Evolutionary conservation across 257 asterid genomes (phyloP).

Genomic region (Echium plantagineum): DNA sequence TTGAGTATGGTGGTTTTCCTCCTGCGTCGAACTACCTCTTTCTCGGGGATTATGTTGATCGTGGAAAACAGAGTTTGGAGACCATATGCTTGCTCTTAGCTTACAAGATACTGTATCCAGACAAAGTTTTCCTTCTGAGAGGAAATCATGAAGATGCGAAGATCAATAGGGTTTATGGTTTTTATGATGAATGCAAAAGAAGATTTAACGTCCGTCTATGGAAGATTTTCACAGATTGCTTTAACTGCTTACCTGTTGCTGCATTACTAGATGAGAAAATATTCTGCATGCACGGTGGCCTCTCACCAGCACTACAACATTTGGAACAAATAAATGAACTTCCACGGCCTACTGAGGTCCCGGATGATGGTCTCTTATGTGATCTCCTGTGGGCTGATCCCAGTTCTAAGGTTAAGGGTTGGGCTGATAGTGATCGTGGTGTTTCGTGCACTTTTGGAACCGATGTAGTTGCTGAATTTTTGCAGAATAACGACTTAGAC

Average conservation of each 20-base stretch:
- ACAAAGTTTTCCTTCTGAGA: neutral
- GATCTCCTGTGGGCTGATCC: neutral
- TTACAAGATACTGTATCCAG: neutral
- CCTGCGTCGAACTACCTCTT: neutral
- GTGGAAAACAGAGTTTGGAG: neutral
- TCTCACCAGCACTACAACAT: neutral
- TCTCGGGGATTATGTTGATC: neutral
- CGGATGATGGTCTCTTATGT: neutral
- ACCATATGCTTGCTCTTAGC: neutral
- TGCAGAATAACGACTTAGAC: neutral
- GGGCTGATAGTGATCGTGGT: neutral
- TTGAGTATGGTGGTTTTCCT: neutral
- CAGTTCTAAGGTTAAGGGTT: neutral
- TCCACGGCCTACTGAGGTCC: neutral
- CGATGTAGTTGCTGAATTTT: neutral
- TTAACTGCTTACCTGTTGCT: neutral
- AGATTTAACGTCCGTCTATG: neutral
- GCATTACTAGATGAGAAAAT: neutral
- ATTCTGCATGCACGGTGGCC: neutral
- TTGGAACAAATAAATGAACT: neutral
- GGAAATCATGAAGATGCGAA: neutral
- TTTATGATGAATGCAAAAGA: neutral
- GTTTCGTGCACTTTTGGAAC: neutral
- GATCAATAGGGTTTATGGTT: neutral
- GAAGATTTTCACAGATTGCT: neutral